Conservation (phyloP, 2,329 filamentous ascomycete species). For the Byssothecium circinans region DNA sequence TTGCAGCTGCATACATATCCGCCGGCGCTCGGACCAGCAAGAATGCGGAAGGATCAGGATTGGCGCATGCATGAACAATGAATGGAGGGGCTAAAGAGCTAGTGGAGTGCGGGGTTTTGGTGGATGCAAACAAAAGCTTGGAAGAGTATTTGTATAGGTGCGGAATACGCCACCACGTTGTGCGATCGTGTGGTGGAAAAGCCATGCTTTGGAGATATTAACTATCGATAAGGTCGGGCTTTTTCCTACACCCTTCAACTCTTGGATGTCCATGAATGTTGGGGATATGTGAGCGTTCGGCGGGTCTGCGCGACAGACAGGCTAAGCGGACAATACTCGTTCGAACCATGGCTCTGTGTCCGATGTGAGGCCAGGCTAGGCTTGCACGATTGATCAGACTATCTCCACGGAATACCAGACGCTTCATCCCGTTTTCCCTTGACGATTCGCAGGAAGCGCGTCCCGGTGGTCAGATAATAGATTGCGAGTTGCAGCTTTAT, state of each 20-base stretch:
- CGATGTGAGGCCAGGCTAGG: too few species aligned
- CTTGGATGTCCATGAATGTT: too few species aligned
- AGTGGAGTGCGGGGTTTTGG: neutral
- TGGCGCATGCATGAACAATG: too few species aligned
- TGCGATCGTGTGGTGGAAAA: neutral
- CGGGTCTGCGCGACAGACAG: too few species aligned
- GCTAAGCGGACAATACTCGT: too few species aligned
- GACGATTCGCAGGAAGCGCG: slow-evolving; percentile 9
- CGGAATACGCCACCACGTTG: neutral
- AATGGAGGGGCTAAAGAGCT: neutral
- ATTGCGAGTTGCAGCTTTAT: neutral
- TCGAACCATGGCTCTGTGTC: too few species aligned
- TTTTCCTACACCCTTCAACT: too few species aligned
- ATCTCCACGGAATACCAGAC: too few species aligned
- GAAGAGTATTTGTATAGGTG: too few species aligned
- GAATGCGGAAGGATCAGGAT: neutral
- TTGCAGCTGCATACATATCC: slow-evolving; percentile 1
- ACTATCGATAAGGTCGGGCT: too few species aligned
- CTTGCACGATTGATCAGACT: too few species aligned
- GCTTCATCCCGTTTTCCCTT: neutral
- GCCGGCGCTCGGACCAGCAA: neutral
- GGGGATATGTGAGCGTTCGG: too few species aligned
- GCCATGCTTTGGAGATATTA: neutral
- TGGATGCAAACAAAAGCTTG: neutral
- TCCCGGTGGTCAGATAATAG: neutral